Evolutionary conservation across 208 protist species (phyloP).

Genomic region (Strigomonas culicis): DNA sequence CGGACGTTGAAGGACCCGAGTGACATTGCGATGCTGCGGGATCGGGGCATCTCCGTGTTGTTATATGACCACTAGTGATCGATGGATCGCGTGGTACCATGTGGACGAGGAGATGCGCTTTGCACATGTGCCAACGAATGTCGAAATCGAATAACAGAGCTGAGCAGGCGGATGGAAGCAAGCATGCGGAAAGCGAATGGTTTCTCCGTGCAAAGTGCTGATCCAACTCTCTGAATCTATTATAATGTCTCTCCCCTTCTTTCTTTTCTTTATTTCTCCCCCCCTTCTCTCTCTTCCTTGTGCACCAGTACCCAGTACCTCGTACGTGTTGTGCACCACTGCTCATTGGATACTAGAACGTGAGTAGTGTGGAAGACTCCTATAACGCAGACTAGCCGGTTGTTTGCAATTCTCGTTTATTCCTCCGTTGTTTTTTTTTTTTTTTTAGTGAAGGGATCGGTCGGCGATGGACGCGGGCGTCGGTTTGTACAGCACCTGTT

Average conservation of each 20-base stretch:
- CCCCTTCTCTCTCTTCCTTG: slow-evolving; percentile 6
- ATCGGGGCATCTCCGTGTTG: background rate
- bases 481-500: slow-evolving; percentile 67
- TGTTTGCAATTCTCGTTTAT: too few species aligned
- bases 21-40: background rate
- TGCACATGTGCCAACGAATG: too few species aligned
- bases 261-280: background rate
- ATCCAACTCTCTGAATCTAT: background rate
- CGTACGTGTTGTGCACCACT: too few species aligned
- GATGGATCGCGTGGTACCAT: background rate
- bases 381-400: too few species aligned
- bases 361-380: too few species aligned
- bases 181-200: too few species aligned
- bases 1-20: slow-evolving; percentile 10
- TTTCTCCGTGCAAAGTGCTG: too few species aligned
- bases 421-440: background rate
- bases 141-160: too few species aligned
- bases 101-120: too few species aligned
- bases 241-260: background rate
- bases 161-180: too few species aligned
- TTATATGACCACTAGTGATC: background rate
- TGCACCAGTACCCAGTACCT: too few species aligned
- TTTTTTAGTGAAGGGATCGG: background rate
- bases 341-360: too few species aligned
- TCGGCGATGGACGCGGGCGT: slow-evolving; percentile 17